Evolutionary conservation across 2,329 filamentous ascomycete genomes (phyloP).

Genomic region (Talaromyces funiculosus): DNA sequence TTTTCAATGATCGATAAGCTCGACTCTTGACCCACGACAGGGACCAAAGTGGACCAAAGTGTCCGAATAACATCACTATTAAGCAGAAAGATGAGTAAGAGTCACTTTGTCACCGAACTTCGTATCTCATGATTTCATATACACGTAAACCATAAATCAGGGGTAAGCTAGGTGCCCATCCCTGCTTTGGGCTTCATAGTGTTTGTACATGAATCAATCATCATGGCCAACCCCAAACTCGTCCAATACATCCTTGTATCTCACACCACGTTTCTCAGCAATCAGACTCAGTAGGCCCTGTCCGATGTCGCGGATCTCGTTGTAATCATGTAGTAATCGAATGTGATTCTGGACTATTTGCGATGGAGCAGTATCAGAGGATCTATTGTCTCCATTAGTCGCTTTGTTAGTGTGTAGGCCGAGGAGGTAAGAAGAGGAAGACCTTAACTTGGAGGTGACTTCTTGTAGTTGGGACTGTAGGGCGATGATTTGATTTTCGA

Average conservation of each 20-base stretch:
- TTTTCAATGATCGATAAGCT: too few relatives aligned
- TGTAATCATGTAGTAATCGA: slow-evolving; percentile 61
- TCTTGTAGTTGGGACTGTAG: slow-evolving; percentile 32
- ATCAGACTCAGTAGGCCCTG: slow-evolving; percentile 62
- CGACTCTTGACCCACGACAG: too few relatives aligned
- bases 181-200: neutral
- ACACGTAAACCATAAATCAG: neutral
- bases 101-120: neutral
- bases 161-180: neutral
- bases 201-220: slow-evolving; percentile 25
- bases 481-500: slow-evolving; percentile 44
- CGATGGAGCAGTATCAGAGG: slow-evolving; percentile 41
- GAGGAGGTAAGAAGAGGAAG: neutral
- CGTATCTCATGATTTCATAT: neutral
- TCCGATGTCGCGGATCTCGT: slow-evolving; percentile 64
- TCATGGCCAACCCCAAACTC: slow-evolving; percentile 35
- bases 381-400: slow-evolving; percentile 1
- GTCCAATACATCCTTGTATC: slow-evolving; percentile 41
- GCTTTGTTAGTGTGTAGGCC: neutral
- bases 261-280: slow-evolving; percentile 57
- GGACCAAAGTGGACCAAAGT: too few relatives aligned
- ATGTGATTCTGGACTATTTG: slow-evolving; percentile 59
- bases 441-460: slow-evolving; percentile 32
- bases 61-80: too few relatives aligned
- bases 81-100: too few relatives aligned